Evolutionary conservation across 2,329 filamentous ascomycete genomes (phyloP), one percentile per base, ranked within the genome.

Genomic region (Curvularia lunata): DNA sequence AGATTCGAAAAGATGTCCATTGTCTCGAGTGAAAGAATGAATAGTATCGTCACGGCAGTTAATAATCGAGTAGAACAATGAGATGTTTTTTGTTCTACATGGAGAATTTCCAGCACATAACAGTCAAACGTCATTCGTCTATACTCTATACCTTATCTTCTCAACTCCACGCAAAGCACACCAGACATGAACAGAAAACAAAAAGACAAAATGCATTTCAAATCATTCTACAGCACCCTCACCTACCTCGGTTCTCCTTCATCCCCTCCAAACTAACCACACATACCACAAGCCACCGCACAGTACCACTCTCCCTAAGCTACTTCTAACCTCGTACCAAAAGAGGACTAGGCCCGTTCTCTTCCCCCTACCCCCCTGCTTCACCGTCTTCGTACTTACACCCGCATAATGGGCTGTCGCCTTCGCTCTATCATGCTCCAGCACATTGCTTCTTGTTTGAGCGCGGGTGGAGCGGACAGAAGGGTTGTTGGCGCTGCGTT

Each of bases 231-330:
- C 9, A 30, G 7, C 9, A 30, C 8, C 4, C 5, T 8, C 27
- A 5, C 9, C 27, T 30, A 25, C 1, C 23, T 30, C 6, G 7
- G 9, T 8, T 30, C 27, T 2, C 25, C 9, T n/a, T 52, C 45
- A 91, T 62, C 88, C 88, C 69, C 82, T 82, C 78, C 84, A 86
- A 55, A 88, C 81, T 66, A 94, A 77, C 78, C 87, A 91, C 28
- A 81, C 81, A 81, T 90, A 95, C 73, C 87, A 87, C 13, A 79
- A 63, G 43, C 88, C 74, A 19, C 85, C 86, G 74, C 90, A 84
- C 82, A 84, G 86, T 5, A 81, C 81, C 3, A 92, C 87, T 47
- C 84, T 81, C 78, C 85, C 86, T 18, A 88, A 67, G 43, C 85
- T 88, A 8, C 80, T 83, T 76, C 82, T 83, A 37, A 92, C 77